phyloP scores from a whole-genome alignment of 495 filamentous ascomycete genomes.

The Aspergillus cristatus region DNA sequence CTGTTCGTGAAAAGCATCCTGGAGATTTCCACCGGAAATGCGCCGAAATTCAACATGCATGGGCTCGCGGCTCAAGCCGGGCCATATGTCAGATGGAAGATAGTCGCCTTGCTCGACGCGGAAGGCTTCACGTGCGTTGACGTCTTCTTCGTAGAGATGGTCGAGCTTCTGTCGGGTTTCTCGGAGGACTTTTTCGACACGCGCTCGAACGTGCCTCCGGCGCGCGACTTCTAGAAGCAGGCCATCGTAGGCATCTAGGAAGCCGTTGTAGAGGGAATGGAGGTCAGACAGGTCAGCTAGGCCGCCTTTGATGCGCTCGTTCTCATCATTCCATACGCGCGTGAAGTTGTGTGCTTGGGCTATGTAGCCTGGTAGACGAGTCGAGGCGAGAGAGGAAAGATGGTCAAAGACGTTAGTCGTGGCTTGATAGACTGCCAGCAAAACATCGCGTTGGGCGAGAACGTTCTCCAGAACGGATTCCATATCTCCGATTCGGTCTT shows the following conservation, averaged over 20 bases:
- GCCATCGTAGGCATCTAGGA: conserved; percentile 72
- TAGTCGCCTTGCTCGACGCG: conserved; percentile 74
- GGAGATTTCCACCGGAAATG: conserved; percentile 29
- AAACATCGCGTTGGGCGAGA: conserved; percentile 41
- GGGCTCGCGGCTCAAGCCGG: conserved; percentile 53
- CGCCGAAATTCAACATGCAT: conserved; percentile 46
- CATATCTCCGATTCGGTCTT: conserved; percentile 66
- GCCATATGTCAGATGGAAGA: conserved; percentile 86
- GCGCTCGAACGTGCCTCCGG: conserved; percentile 57
- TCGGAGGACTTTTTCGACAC: conserved; percentile 61
- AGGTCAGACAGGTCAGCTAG: conserved; percentile 66
- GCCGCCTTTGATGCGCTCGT: conserved; percentile 53
- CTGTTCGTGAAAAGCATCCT: conserved; percentile 12
- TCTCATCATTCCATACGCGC: conserved; percentile 65
- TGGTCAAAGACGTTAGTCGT: conserved; percentile 51
- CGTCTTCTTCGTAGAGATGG: conserved; percentile 65
- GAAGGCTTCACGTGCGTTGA: conserved; percentile 67
- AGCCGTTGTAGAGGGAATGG: conserved; percentile 70
- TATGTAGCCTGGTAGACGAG: conserved; percentile 57
- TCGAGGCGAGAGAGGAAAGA: conserved; percentile 56
- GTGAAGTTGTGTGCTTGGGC: conserved; percentile 62
- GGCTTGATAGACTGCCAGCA: conserved; percentile 42
- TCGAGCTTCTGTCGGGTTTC: conserved; percentile 70
- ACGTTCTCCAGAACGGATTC: conserved; percentile 50
- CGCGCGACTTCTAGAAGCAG: conserved; percentile 75